Evolutionary conservation across 257 asterid genomes (phyloP).

Genomic region (Solanum sparsipilum): DNA sequence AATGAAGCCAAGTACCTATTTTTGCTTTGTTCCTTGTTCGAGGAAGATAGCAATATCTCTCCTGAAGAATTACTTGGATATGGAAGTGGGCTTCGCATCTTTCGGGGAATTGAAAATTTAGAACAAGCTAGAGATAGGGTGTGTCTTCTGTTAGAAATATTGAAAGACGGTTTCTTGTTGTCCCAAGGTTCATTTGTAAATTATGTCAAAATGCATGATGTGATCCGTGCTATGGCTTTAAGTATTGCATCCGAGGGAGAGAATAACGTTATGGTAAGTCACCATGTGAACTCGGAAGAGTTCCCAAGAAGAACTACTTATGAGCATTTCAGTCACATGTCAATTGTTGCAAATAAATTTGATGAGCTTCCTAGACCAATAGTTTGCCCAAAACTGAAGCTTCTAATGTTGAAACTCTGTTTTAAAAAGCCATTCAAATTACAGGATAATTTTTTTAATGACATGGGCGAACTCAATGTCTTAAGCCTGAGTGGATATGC

Average conservation of each 20-base stretch:
- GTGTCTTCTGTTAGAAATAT: background rate
- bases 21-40: constrained; percentile 4
- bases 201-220: constrained; percentile 6
- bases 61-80: background rate
- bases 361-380: background rate
- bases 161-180: background rate
- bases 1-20: constrained; percentile 1
- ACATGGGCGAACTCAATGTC: background rate
- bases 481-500: background rate
- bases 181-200: background rate
- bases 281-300: background rate
- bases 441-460: background rate
- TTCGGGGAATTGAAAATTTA: background rate
- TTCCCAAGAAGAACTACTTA: background rate
- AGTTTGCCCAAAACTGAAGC: background rate
- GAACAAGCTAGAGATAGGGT: background rate
- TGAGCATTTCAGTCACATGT: background rate
- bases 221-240: background rate
- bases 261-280: background rate
- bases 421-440: background rate
- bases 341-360: background rate
- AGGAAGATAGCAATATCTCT: background rate
- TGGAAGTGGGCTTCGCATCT: background rate
- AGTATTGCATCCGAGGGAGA: constrained; percentile 1
- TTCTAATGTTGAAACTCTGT: background rate